phyloP scores from a whole-genome alignment of 2,329 filamentous ascomycete species.

The Ophiostoma sp. region DNA sequence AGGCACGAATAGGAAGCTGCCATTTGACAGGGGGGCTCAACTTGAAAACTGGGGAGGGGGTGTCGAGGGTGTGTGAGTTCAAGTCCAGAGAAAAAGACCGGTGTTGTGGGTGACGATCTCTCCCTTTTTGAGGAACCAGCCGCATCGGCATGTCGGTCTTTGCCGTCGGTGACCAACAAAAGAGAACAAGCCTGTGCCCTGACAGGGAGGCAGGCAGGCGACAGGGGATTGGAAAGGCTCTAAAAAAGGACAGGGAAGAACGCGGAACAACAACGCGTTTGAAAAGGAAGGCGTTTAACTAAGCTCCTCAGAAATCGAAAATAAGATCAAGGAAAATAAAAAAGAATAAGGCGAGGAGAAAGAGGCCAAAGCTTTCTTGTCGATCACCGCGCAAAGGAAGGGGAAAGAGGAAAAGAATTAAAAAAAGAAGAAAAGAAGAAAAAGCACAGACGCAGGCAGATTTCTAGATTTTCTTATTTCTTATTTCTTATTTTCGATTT shows the following conservation, averaged over 20 bases:
- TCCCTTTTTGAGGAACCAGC: slow-evolving; percentile 23
- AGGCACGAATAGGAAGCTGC: slow-evolving; percentile 4
- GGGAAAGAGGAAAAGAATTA: neutral
- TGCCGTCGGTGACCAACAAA: slow-evolving; percentile 21
- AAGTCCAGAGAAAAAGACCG: neutral
- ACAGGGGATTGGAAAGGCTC: neutral
- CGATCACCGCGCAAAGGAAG: neutral
- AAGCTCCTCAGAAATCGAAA: neutral
- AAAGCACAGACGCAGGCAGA: neutral
- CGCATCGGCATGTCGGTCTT: slow-evolving; percentile 22
- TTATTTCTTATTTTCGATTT: neutral
- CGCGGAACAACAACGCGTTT: neutral
- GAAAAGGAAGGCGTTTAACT: neutral
- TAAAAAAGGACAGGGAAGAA: neutral
- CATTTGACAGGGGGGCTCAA: neutral
- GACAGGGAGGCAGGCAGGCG: neutral
- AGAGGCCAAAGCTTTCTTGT: slow-evolving; percentile 1
- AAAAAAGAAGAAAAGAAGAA: neutral
- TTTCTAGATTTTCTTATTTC: neutral
- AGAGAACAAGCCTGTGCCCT: neutral
- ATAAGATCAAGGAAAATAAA: neutral
- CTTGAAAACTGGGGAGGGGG: neutral
- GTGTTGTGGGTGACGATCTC: slow-evolving; percentile 11
- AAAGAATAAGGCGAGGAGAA: neutral
- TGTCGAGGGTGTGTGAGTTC: neutral